Evolutionary conservation across 2,329 filamentous ascomycete genomes (phyloP), one percentile per base, ranked within the genome.

Genomic region (Arthroderma uncinatum): DNA sequence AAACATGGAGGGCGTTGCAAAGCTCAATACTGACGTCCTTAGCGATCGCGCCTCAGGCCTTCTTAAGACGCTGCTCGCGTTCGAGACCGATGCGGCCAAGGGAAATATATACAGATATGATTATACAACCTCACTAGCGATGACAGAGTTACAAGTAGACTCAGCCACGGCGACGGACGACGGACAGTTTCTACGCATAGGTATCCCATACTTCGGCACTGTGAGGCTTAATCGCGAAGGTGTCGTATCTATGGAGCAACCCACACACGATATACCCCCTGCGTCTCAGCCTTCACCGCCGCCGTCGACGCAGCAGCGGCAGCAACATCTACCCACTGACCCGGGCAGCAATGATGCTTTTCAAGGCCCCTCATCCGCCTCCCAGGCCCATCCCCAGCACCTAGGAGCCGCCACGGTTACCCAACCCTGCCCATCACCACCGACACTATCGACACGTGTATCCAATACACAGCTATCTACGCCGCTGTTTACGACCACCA

Each of bases 131-230:
- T n/a, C 36, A 12, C 12, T n/a, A 12, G 36, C 14, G 37, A 44
- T 36, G 54, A 25, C 12, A 14, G 14, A 12, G 19, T 33, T 33
- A 12, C 36, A 37, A 14, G 36, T 37, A 12, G 36, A n/a, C 36
- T 37, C 36, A 4, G 10, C 36, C 36, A n/a, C n/a, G n/a, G n/a
- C 60, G 5, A 56, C 56, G 4, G 61, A 64, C 12, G 57, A 23
- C 9, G 55, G 48, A 1, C 58, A 62, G 0, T 58, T 65, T 4
- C 58, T 77, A 2, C 61, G 62, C 16, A 71, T 79, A 10, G 64
- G 69, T 10, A 71, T 78, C 16, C 76, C 76, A 0, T 73, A 74
- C 40, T 67, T 76, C 21, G 74, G 75, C 0, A 69, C 65, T 1
- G 66, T 78, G 14, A 67, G 65, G 28, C 71, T 77, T 28, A 63